These are phyloP conservation scores for Leucocoprinus sp. DNA, from an alignment of 768 basidiomycete species.

Conservation along the genomic window DNA sequence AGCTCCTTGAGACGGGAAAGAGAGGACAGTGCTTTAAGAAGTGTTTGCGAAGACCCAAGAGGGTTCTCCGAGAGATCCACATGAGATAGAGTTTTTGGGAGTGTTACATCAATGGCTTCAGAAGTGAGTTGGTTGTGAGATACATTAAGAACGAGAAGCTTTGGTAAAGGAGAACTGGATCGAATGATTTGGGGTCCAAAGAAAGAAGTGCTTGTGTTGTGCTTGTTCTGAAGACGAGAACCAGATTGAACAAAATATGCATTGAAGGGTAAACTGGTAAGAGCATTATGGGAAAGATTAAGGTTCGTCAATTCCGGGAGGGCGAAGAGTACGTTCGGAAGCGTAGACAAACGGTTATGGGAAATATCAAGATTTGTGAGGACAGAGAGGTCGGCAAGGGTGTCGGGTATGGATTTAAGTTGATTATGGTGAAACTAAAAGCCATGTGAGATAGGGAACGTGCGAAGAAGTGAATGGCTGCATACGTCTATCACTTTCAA, in stretches of 20 bases:
- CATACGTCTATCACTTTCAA: conserved; percentile 74
- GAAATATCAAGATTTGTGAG: conserved; percentile 69
- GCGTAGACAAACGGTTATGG: conserved; percentile 53
- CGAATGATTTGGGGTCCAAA: conserved; percentile 57
- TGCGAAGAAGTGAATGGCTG: conserved; percentile 6
- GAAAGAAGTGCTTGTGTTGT: conserved; percentile 41
- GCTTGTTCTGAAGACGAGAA: conserved; percentile 19
- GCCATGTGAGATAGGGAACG: conserved; percentile 8
- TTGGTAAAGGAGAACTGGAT: conserved; percentile 56
- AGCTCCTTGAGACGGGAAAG: conserved; percentile 52
- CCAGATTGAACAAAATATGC: conserved; percentile 39
- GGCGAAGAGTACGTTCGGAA: conserved; percentile 59
- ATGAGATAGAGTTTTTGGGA: conserved; percentile 51
- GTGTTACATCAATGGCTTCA: conserved; percentile 38
- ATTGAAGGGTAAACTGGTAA: conserved; percentile 54
- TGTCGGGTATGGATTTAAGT: conserved; percentile 49
- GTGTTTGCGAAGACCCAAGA: conserved; percentile 34
- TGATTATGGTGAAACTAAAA: conserved; percentile 69
- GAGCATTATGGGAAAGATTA: conserved; percentile 64
- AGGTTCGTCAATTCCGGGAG: conserved; percentile 59
- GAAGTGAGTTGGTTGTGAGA: conserved; percentile 62
- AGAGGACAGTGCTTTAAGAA: conserved; percentile 39
- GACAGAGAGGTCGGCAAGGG: conserved; percentile 59
- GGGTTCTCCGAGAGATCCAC: conserved; percentile 65
- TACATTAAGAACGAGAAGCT: conserved; percentile 52